Evolutionary conservation across 2,329 filamentous ascomycete species (phyloP), one percentile per base, ranked within the genome.

Genomic region (Phialophora verrucosa): DNA sequence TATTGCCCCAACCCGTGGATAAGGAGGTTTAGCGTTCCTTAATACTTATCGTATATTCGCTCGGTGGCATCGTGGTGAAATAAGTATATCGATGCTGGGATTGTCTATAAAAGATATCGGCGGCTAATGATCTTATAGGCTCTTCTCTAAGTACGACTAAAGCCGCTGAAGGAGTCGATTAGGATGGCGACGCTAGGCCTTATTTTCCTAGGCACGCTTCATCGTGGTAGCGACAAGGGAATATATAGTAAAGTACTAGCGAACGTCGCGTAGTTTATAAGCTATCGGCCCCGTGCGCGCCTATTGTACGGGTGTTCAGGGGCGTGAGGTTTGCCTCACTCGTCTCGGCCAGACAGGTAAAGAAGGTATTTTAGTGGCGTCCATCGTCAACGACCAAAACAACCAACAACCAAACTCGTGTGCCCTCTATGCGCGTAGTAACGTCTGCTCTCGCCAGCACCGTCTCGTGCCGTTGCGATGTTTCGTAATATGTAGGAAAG

Each of bases 161-260:
- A 77, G 58, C 73, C 75, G 2, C 76, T 75, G 55, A 77, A 77
- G 51, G 73, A 71, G 5, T 69, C 74, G 1, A 78, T 78, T 42
- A 73, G 75, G 29, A 73, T 66, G 10, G 72, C 75, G 4, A 78
- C 76, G 17, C 73, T 70, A 5, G 76, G 76, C 0, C 70, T 78
- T 1, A 74, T 78, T 4, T 78, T 78, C 66, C 74, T 78, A 31
- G 76, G 76, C 3, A 77, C 75, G 29, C 76, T 76, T 6, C 76
- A 78, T 57, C 73, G 74, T 31, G 76, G 76, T 4, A 73, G 73
- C 3, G 76, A 75, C 17, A 74, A 74, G 55, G 59, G 76, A 12
- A 74, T 74, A 5, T 76, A 64, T 64, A 50, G 59, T 2, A 62
- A 76, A 62, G 76, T 77, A 23, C 75, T 76, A 1, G 73, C 74